These are phyloP conservation scores for Linum lewisii DNA, from an alignment of 345 rosid species.

Conservation along the genomic window DNA sequence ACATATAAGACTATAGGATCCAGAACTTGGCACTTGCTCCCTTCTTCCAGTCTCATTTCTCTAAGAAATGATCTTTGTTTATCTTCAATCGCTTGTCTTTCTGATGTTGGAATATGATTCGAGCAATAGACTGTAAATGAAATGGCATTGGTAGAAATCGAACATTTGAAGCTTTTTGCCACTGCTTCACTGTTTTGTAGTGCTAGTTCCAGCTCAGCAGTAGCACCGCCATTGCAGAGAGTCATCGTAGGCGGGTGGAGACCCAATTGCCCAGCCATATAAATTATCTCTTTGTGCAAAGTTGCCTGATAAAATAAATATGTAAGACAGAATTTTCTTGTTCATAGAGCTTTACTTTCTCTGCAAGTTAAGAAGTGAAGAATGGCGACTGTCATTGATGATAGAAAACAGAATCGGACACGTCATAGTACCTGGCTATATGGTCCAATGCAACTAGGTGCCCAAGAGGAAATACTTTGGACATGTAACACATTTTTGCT, in stretches of 20 bases:
- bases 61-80: slow-evolving; percentile 42
- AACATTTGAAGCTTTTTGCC: slow-evolving; percentile 62
- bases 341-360: background rate
- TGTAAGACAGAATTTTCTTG: background rate
- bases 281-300: slow-evolving; percentile 64
- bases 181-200: slow-evolving; percentile 85
- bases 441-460: slow-evolving; percentile 99
- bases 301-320: slow-evolving; percentile 59
- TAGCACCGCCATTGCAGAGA: slow-evolving; percentile 46
- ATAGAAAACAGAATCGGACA: background rate
- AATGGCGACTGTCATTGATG: background rate
- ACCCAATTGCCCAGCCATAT: slow-evolving; percentile 98
- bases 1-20: slow-evolving; percentile 62
- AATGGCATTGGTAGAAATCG: slow-evolving; percentile 60
- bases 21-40: slow-evolving; percentile 19
- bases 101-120: slow-evolving; percentile 34
- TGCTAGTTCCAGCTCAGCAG: slow-evolving; percentile 71
- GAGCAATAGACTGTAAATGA: slow-evolving; percentile 70
- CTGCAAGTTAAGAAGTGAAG: background rate
- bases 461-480: slow-evolving; percentile 95
- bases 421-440: slow-evolving; percentile 71
- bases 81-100: slow-evolving; percentile 50
- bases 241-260: slow-evolving; percentile 87
- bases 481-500: slow-evolving; percentile 91
- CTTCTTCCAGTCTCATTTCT: slow-evolving; percentile 28